These are phyloP conservation scores for Steccherinum ochraceum DNA, from an alignment of 768 basidiomycete genomes.

Conservation along the genomic window DNA sequence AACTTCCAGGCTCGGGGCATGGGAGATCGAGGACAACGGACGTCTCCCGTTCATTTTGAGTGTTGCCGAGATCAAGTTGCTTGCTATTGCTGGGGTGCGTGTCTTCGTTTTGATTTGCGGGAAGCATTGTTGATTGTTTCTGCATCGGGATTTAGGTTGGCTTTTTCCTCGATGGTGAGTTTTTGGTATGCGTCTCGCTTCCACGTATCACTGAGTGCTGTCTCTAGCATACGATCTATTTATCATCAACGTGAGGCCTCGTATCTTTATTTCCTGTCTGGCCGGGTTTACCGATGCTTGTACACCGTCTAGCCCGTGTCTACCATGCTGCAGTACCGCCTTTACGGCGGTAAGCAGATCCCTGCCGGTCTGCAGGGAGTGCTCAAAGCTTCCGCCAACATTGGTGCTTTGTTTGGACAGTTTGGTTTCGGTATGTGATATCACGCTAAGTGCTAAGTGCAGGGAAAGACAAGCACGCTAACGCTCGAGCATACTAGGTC, in stretches of 20 bases:
- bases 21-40: slow-evolving; percentile 24
- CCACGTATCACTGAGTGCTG: background rate
- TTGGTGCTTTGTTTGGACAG: slow-evolving; percentile 67
- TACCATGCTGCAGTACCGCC: slow-evolving; percentile 60
- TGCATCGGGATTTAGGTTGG: slow-evolving; percentile 23
- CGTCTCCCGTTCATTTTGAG: slow-evolving; percentile 35
- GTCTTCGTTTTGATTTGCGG: background rate
- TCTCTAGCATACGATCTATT: slow-evolving; percentile 62
- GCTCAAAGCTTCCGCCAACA: slow-evolving; percentile 63
- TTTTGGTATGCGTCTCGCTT: no score
- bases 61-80: slow-evolving; percentile 47
- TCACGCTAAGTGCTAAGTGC: no score
- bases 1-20: slow-evolving; percentile 24
- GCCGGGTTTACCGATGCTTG: background rate
- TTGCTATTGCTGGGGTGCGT: slow-evolving; percentile 48
- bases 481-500: slow-evolving; percentile 15
- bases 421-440: slow-evolving; percentile 42
- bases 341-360: slow-evolving; percentile 47
- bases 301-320: slow-evolving; percentile 45
- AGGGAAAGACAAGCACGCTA: no score
- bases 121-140: slow-evolving; percentile 22
- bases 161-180: slow-evolving; percentile 4
- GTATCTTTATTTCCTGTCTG: no score
- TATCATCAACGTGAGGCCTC: slow-evolving; percentile 62
- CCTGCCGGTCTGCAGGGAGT: slow-evolving; percentile 55